These are phyloP conservation scores for Sabuloglossum arenarium DNA, from an alignment of 495 filamentous ascomycete genomes.

Conservation along the genomic window DNA sequence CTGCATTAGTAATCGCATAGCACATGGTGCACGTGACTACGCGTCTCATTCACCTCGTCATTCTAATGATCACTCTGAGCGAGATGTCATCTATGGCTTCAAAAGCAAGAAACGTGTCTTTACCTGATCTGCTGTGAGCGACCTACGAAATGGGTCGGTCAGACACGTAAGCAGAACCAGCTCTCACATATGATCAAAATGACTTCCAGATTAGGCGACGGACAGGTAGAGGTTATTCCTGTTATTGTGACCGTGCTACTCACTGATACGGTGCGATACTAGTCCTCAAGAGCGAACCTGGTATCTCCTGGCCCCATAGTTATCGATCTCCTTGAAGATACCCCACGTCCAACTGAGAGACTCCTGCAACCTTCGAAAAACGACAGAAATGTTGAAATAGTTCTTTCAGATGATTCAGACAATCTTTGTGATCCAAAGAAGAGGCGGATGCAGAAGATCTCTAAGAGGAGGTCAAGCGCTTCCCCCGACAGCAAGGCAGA, in stretches of 20 bases:
- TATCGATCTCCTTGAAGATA: background rate
- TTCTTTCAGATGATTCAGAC: background rate
- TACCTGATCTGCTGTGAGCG: background rate
- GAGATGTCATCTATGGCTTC: too few species aligned
- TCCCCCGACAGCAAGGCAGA: background rate
- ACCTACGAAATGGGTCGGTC: too few species aligned
- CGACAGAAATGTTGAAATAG: background rate
- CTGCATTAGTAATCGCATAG: too few species aligned
- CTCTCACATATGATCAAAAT: background rate
- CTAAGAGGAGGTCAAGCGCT: background rate
- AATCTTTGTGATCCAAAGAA: background rate
- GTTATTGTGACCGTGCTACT: background rate
- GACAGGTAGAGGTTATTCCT: background rate
- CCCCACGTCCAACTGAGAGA: background rate
- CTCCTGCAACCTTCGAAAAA: background rate
- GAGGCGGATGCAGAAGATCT: background rate
- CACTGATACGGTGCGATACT: background rate
- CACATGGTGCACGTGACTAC: too few species aligned
- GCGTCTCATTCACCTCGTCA: too few species aligned
- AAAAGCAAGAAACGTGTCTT: too few species aligned
- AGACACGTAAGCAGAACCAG: too few species aligned
- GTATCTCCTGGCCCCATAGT: background rate
- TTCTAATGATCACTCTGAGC: too few species aligned
- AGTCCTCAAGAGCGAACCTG: background rate
- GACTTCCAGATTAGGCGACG: background rate